A percentile compares a stretch with the other conserved stretches of the same genome.
These are phyloP conservation scores for Hypoxylon sp. DNA, from an alignment of 2,329 filamentous ascomycete genomes.

Conservation along the genomic window DNA sequence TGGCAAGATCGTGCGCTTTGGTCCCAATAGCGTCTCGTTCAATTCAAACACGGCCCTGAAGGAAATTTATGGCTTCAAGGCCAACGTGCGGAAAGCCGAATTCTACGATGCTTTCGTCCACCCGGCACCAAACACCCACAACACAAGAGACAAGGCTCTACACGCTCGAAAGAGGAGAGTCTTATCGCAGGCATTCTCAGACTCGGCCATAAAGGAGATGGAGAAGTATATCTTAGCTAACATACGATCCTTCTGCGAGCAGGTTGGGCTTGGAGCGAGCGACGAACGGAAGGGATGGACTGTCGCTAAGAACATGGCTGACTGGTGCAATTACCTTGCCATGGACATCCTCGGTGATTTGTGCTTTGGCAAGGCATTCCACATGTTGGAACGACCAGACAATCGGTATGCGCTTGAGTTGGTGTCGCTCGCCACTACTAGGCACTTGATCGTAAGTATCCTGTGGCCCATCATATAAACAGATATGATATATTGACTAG, in stretches of 20 bases:
- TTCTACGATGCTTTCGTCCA: constrained; percentile 83
- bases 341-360: constrained; percentile 75
- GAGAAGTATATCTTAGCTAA: constrained; percentile 77
- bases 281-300: constrained; percentile 70
- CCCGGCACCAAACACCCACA: constrained; percentile 80
- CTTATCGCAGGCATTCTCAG: constrained; percentile 79
- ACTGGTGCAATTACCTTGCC: constrained; percentile 74
- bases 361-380: constrained; percentile 73
- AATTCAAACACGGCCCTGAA: constrained; percentile 79
- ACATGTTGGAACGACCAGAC: constrained; percentile 71
- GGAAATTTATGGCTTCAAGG: constrained; percentile 75
- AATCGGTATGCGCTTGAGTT: constrained; percentile 77
- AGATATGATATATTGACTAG: constrained; percentile 4
- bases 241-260: constrained; percentile 75
- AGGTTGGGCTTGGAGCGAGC: constrained; percentile 62
- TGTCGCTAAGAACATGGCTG: constrained; percentile 71
- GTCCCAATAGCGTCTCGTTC: constrained; percentile 82
- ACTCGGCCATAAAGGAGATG: constrained; percentile 76
- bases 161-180: constrained; percentile 81
- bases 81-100: constrained; percentile 76
- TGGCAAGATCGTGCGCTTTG: constrained; percentile 80
- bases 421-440: constrained; percentile 76
- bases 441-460: constrained; percentile 75
- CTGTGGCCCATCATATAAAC: not conserved
- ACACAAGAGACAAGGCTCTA: constrained; percentile 75